Evolutionary conservation across 1,139 yeast genomes (phyloP).

Genomic region (Cylindricascospora bacillispora): DNA sequence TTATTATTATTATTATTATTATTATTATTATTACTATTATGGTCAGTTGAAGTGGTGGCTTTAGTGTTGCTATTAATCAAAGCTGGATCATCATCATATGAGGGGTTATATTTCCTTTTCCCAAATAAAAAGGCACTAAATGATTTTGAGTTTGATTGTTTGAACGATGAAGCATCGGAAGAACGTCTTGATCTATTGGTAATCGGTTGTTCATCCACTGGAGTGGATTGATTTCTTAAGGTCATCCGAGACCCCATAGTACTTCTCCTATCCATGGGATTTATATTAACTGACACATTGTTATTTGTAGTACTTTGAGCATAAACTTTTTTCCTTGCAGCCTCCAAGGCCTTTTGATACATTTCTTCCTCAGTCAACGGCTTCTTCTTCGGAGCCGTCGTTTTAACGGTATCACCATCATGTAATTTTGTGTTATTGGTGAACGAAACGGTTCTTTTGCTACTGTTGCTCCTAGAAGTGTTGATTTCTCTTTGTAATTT

Average conservation of each 20-base stretch:
- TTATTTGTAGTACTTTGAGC: not conserved
- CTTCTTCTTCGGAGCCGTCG: slow-evolving; percentile 5
- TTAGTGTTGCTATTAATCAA: no score
- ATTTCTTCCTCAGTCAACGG: slow-evolving; percentile 21
- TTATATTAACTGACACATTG: not conserved
- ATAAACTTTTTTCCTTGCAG: slow-evolving; percentile 24
- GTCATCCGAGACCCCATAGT: slow-evolving; percentile 16
- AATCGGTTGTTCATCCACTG: not conserved
- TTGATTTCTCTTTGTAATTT: not conserved
- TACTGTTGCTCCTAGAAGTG: not conserved
- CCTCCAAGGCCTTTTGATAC: slow-evolving; percentile 24
- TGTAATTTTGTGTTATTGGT: slow-evolving; percentile 1
- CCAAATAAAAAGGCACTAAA: not conserved
- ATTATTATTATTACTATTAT: no score
- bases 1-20: not conserved
- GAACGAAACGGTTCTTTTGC: slow-evolving; percentile 3
- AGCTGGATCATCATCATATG: no score
- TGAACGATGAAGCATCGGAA: not conserved
- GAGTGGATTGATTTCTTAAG: slow-evolving; percentile 7
- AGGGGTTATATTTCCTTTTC: no score
- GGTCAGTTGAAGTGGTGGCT: no score
- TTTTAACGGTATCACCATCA: slow-evolving; percentile 1
- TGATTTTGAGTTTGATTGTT: no score
- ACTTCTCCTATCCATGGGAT: slow-evolving; percentile 5
- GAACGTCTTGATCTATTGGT: not conserved